Evolutionary conservation across 805 yeast species (phyloP).

Genomic region (Kregervanrija delftensis): DNA sequence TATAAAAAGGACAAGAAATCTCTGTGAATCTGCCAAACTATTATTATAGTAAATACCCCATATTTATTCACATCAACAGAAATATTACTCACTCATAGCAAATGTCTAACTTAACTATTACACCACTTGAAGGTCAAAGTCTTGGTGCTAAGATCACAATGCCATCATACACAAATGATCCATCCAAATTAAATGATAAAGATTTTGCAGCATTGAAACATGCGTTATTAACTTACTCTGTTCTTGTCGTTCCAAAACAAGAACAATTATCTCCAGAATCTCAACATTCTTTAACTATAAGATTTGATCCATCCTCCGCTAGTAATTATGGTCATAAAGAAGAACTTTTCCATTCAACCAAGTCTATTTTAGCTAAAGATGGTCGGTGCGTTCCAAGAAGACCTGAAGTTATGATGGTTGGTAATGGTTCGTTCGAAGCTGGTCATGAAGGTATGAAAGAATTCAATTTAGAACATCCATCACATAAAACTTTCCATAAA

Average conservation of each 20-base stretch:
- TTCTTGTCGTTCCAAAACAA: constrained; percentile 69
- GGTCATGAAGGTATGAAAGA: constrained; percentile 42
- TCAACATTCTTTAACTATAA: constrained; percentile 68
- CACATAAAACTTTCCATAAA: constrained; percentile 77
- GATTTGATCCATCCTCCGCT: constrained; percentile 67
- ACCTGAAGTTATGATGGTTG: constrained; percentile 88
- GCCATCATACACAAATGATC: constrained; percentile 70
- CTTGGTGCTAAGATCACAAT: constrained; percentile 65
- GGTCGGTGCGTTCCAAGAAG: constrained; percentile 73
- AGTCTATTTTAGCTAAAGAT: constrained; percentile 70
- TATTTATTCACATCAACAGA: too few relatives aligned
- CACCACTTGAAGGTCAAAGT: constrained; percentile 43
- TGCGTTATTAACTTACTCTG: constrained; percentile 64
- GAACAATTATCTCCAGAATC: constrained; percentile 62
- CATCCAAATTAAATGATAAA: constrained; percentile 53
- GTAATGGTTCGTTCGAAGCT: constrained; percentile 63
- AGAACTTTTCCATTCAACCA: constrained; percentile 59
- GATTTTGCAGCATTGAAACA: constrained; percentile 58
- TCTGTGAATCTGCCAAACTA: too few relatives aligned
- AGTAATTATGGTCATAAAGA: constrained; percentile 77
- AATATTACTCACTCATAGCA: too few relatives aligned
- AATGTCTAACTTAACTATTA: constrained; percentile 23
- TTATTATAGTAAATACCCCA: too few relatives aligned
- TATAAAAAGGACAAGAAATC: too few relatives aligned
- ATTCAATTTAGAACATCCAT: constrained; percentile 64